phyloP scores from a whole-genome alignment of 176 grass and related monocot species.

The Carex kokanica region DNA sequence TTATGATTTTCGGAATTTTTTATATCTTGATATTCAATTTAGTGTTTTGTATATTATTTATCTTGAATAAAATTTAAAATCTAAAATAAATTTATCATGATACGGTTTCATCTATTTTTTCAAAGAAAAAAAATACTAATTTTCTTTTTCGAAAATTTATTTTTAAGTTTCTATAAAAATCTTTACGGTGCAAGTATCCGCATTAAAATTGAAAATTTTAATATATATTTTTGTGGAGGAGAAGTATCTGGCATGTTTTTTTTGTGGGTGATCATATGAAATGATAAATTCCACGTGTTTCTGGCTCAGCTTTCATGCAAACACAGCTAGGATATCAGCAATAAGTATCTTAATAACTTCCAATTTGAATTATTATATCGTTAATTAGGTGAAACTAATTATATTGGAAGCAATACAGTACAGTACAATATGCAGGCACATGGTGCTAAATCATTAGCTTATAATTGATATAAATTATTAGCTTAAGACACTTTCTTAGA shows the following conservation, averaged over 20 bases:
- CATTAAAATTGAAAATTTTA: background rate
- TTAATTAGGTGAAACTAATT: background rate
- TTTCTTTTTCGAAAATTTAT: no score
- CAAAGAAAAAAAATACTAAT: no score
- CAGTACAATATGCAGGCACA: background rate
- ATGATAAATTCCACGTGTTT: constrained; percentile 7
- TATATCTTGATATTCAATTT: no score
- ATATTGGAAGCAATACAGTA: background rate
- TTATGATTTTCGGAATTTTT: no score
- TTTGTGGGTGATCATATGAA: background rate
- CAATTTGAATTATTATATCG: background rate
- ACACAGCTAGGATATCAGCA: background rate
- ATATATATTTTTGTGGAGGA: background rate
- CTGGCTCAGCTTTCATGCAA: background rate
- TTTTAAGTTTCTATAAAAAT: no score
- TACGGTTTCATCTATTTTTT: no score
- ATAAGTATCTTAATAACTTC: background rate
- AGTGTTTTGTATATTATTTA: no score
- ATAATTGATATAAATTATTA: background rate
- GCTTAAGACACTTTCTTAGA: background rate
- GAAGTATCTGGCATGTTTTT: background rate
- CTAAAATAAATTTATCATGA: no score
- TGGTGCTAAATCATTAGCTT: background rate
- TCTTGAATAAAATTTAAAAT: no score
- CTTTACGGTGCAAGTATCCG: no score